phyloP scores from a whole-genome alignment of 192 early-diverging fungal species.

The Entomortierella chlamydospora region DNA sequence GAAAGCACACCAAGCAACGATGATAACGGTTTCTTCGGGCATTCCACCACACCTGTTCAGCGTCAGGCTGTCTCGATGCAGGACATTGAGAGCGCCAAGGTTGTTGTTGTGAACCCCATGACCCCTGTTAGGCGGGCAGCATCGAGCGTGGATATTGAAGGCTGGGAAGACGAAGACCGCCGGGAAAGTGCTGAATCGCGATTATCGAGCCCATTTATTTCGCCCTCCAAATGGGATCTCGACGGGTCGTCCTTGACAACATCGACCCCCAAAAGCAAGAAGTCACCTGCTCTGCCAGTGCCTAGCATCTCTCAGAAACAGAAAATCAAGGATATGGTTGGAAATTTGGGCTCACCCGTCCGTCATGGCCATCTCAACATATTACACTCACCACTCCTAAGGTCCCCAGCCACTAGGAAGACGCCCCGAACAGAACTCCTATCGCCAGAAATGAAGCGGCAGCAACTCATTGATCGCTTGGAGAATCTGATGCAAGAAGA shows the following conservation, averaged over 20 bases:
- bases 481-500: slow-evolving; percentile 47
- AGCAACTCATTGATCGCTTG: slow-evolving; percentile 25
- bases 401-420: slow-evolving; percentile 13
- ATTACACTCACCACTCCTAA: neutral
- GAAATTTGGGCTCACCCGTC: neutral
- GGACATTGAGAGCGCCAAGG: slow-evolving; percentile 24
- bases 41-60: slow-evolving; percentile 1
- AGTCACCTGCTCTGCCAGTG: neutral
- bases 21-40: neutral
- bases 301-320: slow-evolving; percentile 15
- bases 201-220: slow-evolving; percentile 22
- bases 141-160: slow-evolving; percentile 27
- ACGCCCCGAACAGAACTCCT: neutral
- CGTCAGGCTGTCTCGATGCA: slow-evolving; percentile 17
- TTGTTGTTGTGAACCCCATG: slow-evolving; percentile 23
- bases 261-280: slow-evolving; percentile 24
- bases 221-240: slow-evolving; percentile 28
- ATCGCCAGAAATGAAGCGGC: slow-evolving; percentile 25
- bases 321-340: slow-evolving; percentile 27
- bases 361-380: neutral
- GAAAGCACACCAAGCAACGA: neutral
- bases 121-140: slow-evolving; percentile 23
- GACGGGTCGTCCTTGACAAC: slow-evolving; percentile 1
- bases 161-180: slow-evolving; percentile 44
- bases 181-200: slow-evolving; percentile 6